Conservation (phyloP, 495 filamentous ascomycete species). For the Penicillium riverlandense region DNA sequence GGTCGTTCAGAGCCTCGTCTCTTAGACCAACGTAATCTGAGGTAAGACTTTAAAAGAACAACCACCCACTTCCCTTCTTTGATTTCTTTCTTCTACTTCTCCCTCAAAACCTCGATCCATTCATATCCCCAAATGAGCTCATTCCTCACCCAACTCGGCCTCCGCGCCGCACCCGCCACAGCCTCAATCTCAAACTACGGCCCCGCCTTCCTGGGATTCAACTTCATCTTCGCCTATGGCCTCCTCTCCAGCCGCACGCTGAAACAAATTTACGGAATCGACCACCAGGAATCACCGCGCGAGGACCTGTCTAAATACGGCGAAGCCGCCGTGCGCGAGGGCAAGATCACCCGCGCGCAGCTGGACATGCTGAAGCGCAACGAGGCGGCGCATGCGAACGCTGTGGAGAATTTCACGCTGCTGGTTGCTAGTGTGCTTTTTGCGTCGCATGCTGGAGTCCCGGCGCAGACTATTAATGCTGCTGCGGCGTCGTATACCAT, state of each 20-base stretch:
- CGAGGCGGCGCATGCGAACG: slow-evolving; percentile 42
- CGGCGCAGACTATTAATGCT: slow-evolving; percentile 11
- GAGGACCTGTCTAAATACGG: slow-evolving; percentile 41
- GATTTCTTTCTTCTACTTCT: too few relatives aligned
- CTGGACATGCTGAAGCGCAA: slow-evolving; percentile 38
- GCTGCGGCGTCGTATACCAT: slow-evolving; percentile 18
- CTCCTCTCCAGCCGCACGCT: slow-evolving; percentile 38
- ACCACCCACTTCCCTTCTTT: too few relatives aligned
- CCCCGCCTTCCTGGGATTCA: slow-evolving; percentile 32
- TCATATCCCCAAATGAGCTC: slow-evolving; percentile 1
- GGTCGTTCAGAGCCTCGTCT: too few relatives aligned
- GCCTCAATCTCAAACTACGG: slow-evolving; percentile 22
- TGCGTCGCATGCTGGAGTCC: slow-evolving; percentile 16
- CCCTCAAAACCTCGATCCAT: too few relatives aligned
- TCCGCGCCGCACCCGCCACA: slow-evolving; percentile 5
- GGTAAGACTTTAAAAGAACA: too few relatives aligned
- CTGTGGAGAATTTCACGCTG: slow-evolving; percentile 33
- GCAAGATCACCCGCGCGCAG: slow-evolving; percentile 37
- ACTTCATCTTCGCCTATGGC: slow-evolving; percentile 44
- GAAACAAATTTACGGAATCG: slow-evolving; percentile 41
- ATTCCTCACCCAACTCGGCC: slow-evolving; percentile 15
- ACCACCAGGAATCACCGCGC: slow-evolving; percentile 41
- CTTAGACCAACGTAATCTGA: too few relatives aligned
- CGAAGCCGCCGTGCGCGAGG: slow-evolving; percentile 33
- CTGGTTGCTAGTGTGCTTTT: slow-evolving; percentile 14